Base-by-base conservation (phyloP, 1,284 basidiomycete genomes). In the Fomitiporia mediterranea region DNA sequence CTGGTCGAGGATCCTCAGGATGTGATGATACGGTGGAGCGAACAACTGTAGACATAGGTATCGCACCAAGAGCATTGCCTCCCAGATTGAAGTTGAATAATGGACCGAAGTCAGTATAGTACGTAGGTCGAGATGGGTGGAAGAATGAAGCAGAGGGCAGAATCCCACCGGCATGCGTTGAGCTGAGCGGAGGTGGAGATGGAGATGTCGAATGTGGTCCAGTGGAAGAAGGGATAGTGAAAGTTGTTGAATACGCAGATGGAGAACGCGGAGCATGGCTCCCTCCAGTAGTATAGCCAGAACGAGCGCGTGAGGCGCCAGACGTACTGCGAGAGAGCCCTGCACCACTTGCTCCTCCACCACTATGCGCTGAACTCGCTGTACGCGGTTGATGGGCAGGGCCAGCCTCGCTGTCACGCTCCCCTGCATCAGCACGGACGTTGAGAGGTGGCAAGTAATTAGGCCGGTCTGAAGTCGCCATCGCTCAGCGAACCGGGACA, bases 91-190 rank as follows among this genome's bases (percentile, higher is more conserved):
- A 1, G 73, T 68, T 17, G 71, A 69, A 30, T 67, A 69, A 30
- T 73, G 69, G 51, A 65, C 59, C 17, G 66, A 63, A 32, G 67
- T 65, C 37, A 63, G 61, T 38, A 64, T 63, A 65, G 74, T 74
- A 74, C 28, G 67, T 69, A 0, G 83, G 86, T 51, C 81, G 74
- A 8, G 81, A 79, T 3, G 87, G 86, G 27, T 76, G 79, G 65
- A 89, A 90, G 71, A 90, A 89, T 4, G 83, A 83, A 8, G 84
- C 79, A 17, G 87, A 80, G 23, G 87, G 86, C 54, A 83, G 80
- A 19, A 89, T 84, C 27, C 86, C 88, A 42, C 82, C 80, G 15
- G 83, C 82, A 68, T 89, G 84, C 0, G 85, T 84, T 2, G 76
- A 68, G 55, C 62, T 64, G 30, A 60, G 58, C 25, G 40, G n/a